Evolutionary conservation across 495 filamentous ascomycete species (phyloP).

Genomic region (Penicillium malachiteum): DNA sequence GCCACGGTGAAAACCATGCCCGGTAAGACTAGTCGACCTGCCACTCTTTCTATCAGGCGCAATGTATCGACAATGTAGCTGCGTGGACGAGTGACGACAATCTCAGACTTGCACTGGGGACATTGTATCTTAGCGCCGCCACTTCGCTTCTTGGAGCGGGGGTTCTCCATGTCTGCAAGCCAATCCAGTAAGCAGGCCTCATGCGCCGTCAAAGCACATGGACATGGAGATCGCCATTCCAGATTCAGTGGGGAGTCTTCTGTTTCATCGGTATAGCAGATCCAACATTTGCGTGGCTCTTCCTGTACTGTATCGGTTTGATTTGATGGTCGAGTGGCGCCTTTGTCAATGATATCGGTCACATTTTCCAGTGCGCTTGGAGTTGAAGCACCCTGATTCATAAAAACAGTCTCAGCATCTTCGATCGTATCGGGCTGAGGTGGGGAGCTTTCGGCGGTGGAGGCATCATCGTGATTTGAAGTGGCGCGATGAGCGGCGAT

Average conservation of each 20-base stretch:
- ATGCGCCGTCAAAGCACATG: conserved; percentile 85
- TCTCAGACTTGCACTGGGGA: conserved; percentile 83
- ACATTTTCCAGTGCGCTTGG: conserved; percentile 13
- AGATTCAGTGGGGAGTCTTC: conserved; percentile 65
- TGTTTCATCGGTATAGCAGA: conserved; percentile 84
- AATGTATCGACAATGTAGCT: conserved; percentile 63
- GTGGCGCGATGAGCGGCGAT: conserved; percentile 29
- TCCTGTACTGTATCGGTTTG: conserved; percentile 20
- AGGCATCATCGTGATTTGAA: conserved; percentile 20
- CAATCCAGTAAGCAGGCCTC: conserved; percentile 87
- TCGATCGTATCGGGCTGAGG: conserved; percentile 25
- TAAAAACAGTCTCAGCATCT: conserved; percentile 42
- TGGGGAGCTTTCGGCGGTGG: conserved; percentile 6
- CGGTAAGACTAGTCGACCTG: conserved; percentile 57
- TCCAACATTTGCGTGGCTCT: conserved; percentile 78
- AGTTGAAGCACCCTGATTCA: conserved; percentile 37
- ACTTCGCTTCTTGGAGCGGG: conserved; percentile 50
- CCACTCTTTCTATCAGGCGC: conserved; percentile 52
- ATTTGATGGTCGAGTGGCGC: conserved; percentile 14
- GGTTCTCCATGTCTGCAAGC: conserved; percentile 78
- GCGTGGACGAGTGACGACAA: conserved; percentile 68
- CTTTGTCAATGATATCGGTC: conserved; percentile 16
- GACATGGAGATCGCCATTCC: conserved; percentile 86
- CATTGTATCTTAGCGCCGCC: conserved; percentile 63
- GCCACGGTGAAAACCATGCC: conserved; percentile 55